These are phyloP conservation scores for Phaeophleospora eucalypticola DNA, from an alignment of 2,329 filamentous ascomycete genomes.

Conservation along the genomic window DNA sequence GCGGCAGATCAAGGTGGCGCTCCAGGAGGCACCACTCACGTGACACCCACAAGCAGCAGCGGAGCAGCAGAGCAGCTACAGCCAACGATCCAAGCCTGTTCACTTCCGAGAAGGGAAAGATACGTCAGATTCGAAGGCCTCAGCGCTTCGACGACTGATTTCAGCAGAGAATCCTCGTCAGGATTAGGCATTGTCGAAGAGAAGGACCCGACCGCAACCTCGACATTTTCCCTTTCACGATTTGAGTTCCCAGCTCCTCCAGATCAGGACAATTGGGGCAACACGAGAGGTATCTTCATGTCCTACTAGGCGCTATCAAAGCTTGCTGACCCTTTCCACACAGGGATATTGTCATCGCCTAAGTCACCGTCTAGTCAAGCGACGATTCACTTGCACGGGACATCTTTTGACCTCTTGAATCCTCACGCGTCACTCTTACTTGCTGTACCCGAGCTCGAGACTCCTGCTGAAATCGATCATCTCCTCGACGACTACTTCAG, in stretches of 20 bases:
- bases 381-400: conserved; percentile 30
- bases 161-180: conserved; percentile 2
- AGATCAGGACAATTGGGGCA: conserved; percentile 23
- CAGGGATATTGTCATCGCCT: conserved; percentile 19
- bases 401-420: conserved; percentile 34
- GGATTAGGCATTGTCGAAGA: conserved; percentile 1
- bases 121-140: neutral
- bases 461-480: conserved; percentile 32
- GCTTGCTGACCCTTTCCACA: too few species aligned
- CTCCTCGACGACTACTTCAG: conserved; percentile 32
- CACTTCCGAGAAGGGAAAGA: neutral
- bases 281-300: conserved; percentile 25
- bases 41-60: neutral
- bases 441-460: conserved; percentile 26
- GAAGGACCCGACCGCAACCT: conserved; percentile 12
- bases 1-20: neutral
- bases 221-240: conserved; percentile 26
- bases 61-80: neutral
- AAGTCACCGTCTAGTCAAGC: conserved; percentile 24
- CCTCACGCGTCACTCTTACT: conserved; percentile 33
- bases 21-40: neutral
- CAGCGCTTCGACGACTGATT: neutral
- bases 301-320: conserved; percentile 11
- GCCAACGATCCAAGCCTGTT: neutral
- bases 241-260: conserved; percentile 30